Conservation (phyloP, 1,139 yeast genomes). For the Blastobotrys capitulatus region DNA sequence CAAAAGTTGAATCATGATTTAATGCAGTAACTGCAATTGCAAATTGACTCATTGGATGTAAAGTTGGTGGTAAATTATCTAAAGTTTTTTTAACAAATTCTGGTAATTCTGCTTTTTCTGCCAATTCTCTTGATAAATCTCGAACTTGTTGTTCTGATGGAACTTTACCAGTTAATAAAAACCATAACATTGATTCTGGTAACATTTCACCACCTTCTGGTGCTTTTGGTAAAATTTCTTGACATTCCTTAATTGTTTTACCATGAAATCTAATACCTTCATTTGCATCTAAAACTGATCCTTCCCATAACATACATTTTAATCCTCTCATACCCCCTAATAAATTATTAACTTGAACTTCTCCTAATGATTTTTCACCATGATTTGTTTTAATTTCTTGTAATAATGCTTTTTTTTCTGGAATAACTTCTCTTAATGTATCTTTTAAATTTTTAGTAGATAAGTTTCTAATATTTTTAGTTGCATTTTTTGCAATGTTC, state of each 20-base stretch:
- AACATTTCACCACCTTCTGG: constrained; percentile 46
- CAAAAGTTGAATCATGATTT: constrained; percentile 85
- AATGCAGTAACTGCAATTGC: constrained; percentile 89
- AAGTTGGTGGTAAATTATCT: constrained; percentile 75
- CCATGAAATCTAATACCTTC: constrained; percentile 54
- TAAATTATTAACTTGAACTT: constrained; percentile 40
- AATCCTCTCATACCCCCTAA: constrained; percentile 56
- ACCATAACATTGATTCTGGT: constrained; percentile 93
- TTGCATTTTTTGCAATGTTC: not conserved
- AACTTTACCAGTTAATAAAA: constrained; percentile 82
- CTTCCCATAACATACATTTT: constrained; percentile 49
- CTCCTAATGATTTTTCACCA: constrained; percentile 37
- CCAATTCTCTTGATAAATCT: constrained; percentile 74
- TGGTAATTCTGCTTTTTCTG: constrained; percentile 78
- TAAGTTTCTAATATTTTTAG: constrained; percentile 17
- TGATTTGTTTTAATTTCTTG: constrained; percentile 37
- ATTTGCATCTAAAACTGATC: constrained; percentile 47
- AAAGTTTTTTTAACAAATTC: constrained; percentile 77
- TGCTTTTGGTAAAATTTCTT: constrained; percentile 40
- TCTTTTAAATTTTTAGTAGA: constrained; percentile 32
- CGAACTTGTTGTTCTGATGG: constrained; percentile 74
- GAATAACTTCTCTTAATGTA: constrained; percentile 39
- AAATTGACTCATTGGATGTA: constrained; percentile 98
- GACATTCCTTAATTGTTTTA: constrained; percentile 47
- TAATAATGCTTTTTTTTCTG: constrained; percentile 38